Evolutionary conservation across 495 filamentous ascomycete genomes (phyloP).

Genomic region (Talaromyces nanjingensis): DNA sequence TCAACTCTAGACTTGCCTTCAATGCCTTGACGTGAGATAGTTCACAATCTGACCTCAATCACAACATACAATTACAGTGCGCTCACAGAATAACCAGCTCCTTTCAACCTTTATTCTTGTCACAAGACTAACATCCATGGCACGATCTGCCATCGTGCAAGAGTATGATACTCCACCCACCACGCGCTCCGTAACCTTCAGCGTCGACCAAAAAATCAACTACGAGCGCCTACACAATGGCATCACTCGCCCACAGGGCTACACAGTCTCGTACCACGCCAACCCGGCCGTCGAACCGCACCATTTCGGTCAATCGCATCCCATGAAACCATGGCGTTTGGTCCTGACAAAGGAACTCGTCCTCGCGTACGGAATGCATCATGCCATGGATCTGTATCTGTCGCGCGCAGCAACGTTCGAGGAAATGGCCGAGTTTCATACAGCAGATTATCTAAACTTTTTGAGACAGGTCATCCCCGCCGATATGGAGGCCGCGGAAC

Average conservation of each 20-base stretch:
- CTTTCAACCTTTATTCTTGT: no score
- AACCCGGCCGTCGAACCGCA: slow-evolving; percentile 93
- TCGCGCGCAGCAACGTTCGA: slow-evolving; percentile 76
- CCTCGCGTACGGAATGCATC: slow-evolving; percentile 87
- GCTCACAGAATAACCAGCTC: not conserved
- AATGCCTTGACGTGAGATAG: not conserved
- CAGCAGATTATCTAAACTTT: slow-evolving; percentile 84
- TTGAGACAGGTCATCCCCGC: slow-evolving; percentile 43
- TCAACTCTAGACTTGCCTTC: not conserved
- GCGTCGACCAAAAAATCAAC: slow-evolving; percentile 57
- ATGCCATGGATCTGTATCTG: slow-evolving; percentile 88
- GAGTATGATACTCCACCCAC: slow-evolving; percentile 55
- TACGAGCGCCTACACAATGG: slow-evolving; percentile 62
- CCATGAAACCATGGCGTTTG: slow-evolving; percentile 98
- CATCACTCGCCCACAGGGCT: slow-evolving; percentile 71
- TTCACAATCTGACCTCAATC: not conserved
- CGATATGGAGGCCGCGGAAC: slow-evolving; percentile 39
- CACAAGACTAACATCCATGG: slow-evolving; percentile 20
- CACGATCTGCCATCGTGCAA: slow-evolving; percentile 55
- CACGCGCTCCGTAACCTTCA: slow-evolving; percentile 49
- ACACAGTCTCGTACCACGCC: slow-evolving; percentile 94
- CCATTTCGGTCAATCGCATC: slow-evolving; percentile 91
- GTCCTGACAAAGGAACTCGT: slow-evolving; percentile 93
- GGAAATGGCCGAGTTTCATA: slow-evolving; percentile 83
- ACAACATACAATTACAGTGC: not conserved